phyloP scores from a whole-genome alignment of 257 asterid genomes.

The Salvia splendens region DNA sequence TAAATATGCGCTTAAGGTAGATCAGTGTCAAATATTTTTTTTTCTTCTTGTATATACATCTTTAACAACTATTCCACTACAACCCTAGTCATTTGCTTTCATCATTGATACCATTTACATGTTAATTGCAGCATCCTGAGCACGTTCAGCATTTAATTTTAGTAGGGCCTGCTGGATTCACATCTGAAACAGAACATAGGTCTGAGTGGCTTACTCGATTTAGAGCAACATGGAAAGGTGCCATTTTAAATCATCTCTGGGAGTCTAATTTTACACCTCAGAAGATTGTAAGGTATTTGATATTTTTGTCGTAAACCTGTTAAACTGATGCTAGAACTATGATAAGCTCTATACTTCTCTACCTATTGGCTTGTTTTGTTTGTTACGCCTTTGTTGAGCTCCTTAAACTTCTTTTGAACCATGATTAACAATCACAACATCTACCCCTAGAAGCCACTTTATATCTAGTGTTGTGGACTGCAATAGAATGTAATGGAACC shows the following conservation, averaged over 20 bases:
- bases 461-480: neutral
- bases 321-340: constrained; percentile 17
- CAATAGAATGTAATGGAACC: constrained; percentile 3
- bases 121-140: constrained; percentile 81
- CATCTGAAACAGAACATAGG: constrained; percentile 70
- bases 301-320: neutral
- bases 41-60: too few species aligned
- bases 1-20: constrained; percentile 88
- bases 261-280: constrained; percentile 96
- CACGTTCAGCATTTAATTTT: constrained; percentile 79
- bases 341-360: constrained; percentile 12
- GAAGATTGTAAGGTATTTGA: constrained; percentile 70
- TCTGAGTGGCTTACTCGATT: constrained; percentile 63
- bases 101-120: constrained; percentile 30
- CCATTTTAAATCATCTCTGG: constrained; percentile 83
- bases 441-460: neutral
- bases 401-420: constrained; percentile 3
- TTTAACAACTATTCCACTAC: neutral
- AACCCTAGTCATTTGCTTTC: neutral
- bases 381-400: constrained; percentile 9
- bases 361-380: constrained; percentile 10
- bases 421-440: neutral
- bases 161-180: constrained; percentile 95
- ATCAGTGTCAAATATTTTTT: too few species aligned
- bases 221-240: constrained; percentile 90